A percentile compares a stretch with the other conserved stretches of the same genome.
phyloP scores from a whole-genome alignment of 1,139 yeast genomes.

The Taiozyma onychis region DNA sequence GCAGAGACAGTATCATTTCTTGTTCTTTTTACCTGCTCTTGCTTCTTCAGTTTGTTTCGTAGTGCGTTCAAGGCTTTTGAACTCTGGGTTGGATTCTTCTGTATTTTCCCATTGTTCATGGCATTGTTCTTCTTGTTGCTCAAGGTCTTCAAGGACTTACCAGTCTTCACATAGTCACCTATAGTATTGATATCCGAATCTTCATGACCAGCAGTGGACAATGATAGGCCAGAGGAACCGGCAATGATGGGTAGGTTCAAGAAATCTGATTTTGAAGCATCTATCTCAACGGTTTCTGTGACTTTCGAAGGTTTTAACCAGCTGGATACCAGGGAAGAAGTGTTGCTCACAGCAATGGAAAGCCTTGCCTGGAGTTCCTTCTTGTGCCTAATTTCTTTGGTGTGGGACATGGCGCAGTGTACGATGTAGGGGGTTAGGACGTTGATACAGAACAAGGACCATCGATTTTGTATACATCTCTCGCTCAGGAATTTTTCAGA shows the following conservation, averaged over 20 bases:
- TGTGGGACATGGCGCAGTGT: constrained; percentile 17
- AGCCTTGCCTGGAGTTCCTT: constrained; percentile 42
- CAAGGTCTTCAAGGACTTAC: constrained; percentile 15
- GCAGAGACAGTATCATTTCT: neutral
- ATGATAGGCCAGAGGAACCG: constrained; percentile 33
- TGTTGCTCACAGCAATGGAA: constrained; percentile 36
- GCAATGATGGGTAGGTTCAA: constrained; percentile 39
- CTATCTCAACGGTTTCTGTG: constrained; percentile 4
- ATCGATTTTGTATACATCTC: neutral
- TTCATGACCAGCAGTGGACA: constrained; percentile 8
- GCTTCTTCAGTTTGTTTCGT: constrained; percentile 19
- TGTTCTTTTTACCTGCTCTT: neutral
- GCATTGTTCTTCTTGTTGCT: constrained; percentile 13
- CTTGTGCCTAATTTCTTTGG: constrained; percentile 38
- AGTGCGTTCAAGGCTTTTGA: constrained; percentile 20
- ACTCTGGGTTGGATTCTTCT: constrained; percentile 6
- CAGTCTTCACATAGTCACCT: constrained; percentile 22
- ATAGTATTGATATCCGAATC: constrained; percentile 14
- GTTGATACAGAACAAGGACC: neutral
- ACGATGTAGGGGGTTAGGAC: neutral
- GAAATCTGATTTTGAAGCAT: constrained; percentile 24
- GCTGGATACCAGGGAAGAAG: constrained; percentile 29
- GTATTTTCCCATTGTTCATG: constrained; percentile 7
- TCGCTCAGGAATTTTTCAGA: neutral
- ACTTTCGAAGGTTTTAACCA: constrained; percentile 32